Evolutionary conservation across 441 rosid genomes (phyloP).

Genomic region (Oxalis stricta): DNA sequence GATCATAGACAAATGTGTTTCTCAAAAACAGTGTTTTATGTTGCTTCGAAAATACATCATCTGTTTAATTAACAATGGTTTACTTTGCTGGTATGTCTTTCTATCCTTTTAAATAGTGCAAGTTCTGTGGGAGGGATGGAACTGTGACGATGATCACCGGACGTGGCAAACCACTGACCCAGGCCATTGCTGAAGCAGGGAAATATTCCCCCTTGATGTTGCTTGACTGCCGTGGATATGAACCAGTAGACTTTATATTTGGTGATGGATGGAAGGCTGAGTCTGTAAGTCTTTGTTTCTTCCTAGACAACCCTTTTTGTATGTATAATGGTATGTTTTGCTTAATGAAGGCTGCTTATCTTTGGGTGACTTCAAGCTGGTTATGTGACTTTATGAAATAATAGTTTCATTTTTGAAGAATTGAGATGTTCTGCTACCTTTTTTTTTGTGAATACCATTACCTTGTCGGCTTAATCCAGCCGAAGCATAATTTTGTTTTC

Average conservation of each 20-base stretch:
- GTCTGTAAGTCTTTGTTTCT: constrained; percentile 49
- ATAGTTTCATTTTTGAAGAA: too few relatives aligned
- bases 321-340: too few relatives aligned
- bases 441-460: too few relatives aligned
- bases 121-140: constrained; percentile 79
- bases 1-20: too few relatives aligned
- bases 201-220: constrained; percentile 60
- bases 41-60: not conserved
- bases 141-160: constrained; percentile 68
- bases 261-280: constrained; percentile 61
- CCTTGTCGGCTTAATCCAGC: too few relatives aligned
- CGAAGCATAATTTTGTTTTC: too few relatives aligned
- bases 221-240: constrained; percentile 77
- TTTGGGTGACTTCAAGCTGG: too few relatives aligned
- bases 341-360: too few relatives aligned
- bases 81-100: constrained; percentile 4
- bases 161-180: constrained; percentile 50
- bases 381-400: too few relatives aligned
- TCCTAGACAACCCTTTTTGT: too few relatives aligned
- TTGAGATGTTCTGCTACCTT: too few relatives aligned
- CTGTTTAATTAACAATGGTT: not conserved
- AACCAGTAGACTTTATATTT: constrained; percentile 58
- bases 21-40: too few relatives aligned
- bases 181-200: constrained; percentile 43
- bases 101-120: constrained; percentile 76